phyloP scores from a whole-genome alignment of 345 rosid species.

The Linum trigynum region DNA sequence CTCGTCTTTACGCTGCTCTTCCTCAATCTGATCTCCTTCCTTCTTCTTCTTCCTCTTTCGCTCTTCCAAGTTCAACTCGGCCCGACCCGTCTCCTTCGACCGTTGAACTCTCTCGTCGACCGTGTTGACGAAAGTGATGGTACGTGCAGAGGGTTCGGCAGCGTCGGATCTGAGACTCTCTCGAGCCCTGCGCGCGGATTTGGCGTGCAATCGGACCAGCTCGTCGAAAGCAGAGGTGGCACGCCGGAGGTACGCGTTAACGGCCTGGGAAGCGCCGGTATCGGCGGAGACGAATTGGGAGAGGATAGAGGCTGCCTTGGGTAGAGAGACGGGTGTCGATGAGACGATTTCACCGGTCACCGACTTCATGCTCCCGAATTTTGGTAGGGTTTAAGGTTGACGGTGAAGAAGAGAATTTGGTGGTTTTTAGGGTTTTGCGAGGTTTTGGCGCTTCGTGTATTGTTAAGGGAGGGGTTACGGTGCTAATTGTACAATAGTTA shows the following conservation, averaged over 20 bases:
- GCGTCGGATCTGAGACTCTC: neutral
- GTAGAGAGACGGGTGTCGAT: conserved; percentile 21
- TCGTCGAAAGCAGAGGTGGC: conserved; percentile 32
- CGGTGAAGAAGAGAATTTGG: no score
- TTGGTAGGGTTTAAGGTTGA: no score
- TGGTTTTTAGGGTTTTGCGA: no score
- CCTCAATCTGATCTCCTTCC: neutral
- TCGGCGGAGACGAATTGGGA: conserved; percentile 32
- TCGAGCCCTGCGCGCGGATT: conserved; percentile 7
- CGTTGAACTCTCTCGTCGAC: neutral
- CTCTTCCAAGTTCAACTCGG: neutral
- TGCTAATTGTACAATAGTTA: no score
- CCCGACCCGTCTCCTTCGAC: neutral
- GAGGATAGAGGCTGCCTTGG: conserved; percentile 35
- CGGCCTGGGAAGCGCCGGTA: conserved; percentile 40
- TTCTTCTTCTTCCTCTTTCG: no score
- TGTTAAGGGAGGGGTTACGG: no score
- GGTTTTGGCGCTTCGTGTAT: no score
- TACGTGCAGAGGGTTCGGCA: conserved; percentile 4
- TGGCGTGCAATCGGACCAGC: conserved; percentile 24
- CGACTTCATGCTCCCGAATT: conserved; percentile 26
- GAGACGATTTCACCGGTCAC: conserved; percentile 27
- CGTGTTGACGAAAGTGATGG: neutral
- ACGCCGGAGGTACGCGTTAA: conserved; percentile 38
- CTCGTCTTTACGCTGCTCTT: neutral